These are phyloP conservation scores for Boletus tomentosulus DNA, from an alignment of 768 basidiomycete genomes.

Conservation along the genomic window DNA sequence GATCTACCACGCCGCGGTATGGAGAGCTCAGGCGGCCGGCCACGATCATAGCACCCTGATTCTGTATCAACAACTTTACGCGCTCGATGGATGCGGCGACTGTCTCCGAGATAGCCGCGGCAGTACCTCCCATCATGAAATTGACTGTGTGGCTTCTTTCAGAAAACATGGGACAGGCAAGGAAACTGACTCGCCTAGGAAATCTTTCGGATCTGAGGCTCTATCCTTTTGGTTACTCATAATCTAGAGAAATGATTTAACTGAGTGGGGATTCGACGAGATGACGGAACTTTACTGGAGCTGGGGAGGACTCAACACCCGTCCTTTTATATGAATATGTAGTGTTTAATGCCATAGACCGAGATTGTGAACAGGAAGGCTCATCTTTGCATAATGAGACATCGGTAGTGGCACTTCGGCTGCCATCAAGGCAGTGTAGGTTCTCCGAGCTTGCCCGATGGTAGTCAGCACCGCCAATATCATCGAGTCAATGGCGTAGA, in stretches of 20 bases:
- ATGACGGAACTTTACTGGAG: not conserved
- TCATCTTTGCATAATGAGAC: not conserved
- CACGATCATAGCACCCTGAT: constrained; percentile 35
- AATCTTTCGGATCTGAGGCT: constrained; percentile 7
- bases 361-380: not conserved
- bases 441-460: not conserved
- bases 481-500: not conserved
- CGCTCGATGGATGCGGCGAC: constrained; percentile 39
- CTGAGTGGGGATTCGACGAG: constrained; percentile 19
- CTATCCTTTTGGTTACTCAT: not conserved
- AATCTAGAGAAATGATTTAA: not conserved
- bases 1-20: constrained; percentile 34
- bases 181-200: constrained; percentile 13
- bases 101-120: constrained; percentile 36
- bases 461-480: not conserved
- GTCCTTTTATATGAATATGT: constrained; percentile 8
- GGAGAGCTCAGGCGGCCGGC: constrained; percentile 36
- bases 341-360: not conserved
- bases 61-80: constrained; percentile 38
- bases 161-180: not conserved
- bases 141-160: constrained; percentile 21
- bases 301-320: not conserved
- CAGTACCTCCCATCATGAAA: constrained; percentile 36
- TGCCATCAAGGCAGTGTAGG: not conserved
- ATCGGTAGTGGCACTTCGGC: not conserved